Evolutionary conservation across 2,329 filamentous ascomycete species (phyloP).

Genomic region (Fusarium xylarioides): DNA sequence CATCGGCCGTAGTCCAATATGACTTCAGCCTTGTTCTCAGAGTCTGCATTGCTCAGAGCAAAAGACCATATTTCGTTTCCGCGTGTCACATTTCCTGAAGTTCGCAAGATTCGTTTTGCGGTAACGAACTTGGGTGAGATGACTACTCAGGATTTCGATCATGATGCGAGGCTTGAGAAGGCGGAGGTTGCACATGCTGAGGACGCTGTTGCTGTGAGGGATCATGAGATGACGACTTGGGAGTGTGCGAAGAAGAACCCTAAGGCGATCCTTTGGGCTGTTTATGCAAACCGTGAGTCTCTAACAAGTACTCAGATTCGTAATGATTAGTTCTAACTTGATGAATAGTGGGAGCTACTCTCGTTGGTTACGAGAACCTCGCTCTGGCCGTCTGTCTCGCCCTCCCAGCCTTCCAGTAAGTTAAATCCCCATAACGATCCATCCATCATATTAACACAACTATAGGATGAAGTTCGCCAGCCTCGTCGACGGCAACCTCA

Average conservation of each 20-base stretch:
- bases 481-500: not conserved
- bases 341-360: not conserved
- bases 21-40: not conserved
- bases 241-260: slow-evolving; percentile 7
- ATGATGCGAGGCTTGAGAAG: not conserved
- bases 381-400: slow-evolving; percentile 3
- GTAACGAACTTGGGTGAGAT: not conserved
- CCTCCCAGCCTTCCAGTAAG: slow-evolving; percentile 7
- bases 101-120: not conserved
- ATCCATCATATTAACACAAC: accelerated
- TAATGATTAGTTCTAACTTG: too few species aligned
- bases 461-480: slow-evolving; percentile 7
- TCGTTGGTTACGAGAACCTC: slow-evolving; percentile 3
- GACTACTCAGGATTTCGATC: accelerated
- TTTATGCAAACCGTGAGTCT: not conserved
- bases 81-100: accelerated
- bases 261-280: not conserved
- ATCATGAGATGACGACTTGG: not conserved
- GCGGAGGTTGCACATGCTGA: not conserved
- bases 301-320: too few species aligned
- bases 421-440: accelerated
- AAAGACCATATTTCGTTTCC: accelerated
- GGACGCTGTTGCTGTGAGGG: not conserved
- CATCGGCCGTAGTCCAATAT: slow-evolving; percentile 1
- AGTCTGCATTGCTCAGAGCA: not conserved